These are phyloP conservation scores for Hypholoma sublateritium DNA, from an alignment of 768 basidiomycete species.

Conservation along the genomic window DNA sequence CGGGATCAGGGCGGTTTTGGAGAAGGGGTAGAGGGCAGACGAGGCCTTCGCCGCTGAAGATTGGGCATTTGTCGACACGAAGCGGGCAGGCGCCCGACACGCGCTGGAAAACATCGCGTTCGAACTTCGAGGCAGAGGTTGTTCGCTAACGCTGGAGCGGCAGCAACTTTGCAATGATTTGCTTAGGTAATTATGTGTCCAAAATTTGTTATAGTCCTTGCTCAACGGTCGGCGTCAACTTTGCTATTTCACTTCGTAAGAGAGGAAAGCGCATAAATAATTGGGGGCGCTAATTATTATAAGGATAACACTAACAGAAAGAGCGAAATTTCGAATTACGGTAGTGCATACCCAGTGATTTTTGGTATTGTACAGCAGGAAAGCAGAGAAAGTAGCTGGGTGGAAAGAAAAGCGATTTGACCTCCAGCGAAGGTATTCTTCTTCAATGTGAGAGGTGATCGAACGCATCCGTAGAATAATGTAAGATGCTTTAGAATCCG, in stretches of 20 bases:
- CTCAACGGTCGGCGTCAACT: background rate
- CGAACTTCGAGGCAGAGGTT: background rate
- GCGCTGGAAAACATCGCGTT: constrained; percentile 36
- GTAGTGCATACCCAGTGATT: constrained; percentile 13
- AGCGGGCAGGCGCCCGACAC: constrained; percentile 36
- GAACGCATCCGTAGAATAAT: background rate
- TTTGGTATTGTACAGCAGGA: constrained; percentile 22
- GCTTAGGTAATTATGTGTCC: constrained; percentile 15
- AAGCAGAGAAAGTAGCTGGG: constrained; percentile 2
- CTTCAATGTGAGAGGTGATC: background rate
- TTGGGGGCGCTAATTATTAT: background rate
- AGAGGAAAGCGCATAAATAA: background rate
- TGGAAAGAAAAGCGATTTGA: background rate
- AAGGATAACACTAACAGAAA: background rate
- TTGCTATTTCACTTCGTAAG: background rate
- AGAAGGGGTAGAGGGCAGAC: constrained; percentile 64
- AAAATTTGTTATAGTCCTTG: background rate
- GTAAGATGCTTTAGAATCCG: constrained; percentile 47
- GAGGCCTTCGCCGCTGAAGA: constrained; percentile 9
- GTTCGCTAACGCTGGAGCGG: background rate
- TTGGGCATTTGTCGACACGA: constrained; percentile 44
- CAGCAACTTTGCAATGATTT: background rate
- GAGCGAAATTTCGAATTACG: constrained; percentile 10
- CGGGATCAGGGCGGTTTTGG: constrained; percentile 61
- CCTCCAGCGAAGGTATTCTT: background rate